Percentiles rank a stretch among this genome's conserved stretches.
Evolutionary conservation across 2,329 filamentous ascomycete species (phyloP).

Genomic region (Alternaria novae-zelandiae): DNA sequence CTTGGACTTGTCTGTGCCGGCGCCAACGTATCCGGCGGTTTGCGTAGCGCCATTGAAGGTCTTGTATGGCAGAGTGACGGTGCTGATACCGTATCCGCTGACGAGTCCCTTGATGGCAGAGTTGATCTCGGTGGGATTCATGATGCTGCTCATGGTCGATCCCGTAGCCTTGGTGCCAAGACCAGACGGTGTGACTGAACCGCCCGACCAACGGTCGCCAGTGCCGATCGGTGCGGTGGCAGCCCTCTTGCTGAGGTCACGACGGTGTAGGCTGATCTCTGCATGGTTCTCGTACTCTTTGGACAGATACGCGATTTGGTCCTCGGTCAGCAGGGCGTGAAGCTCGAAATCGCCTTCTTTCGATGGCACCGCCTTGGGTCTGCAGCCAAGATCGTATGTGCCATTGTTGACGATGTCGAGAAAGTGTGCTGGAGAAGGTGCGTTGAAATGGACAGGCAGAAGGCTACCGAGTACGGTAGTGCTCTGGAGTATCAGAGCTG

Average conservation of each 20-base stretch:
- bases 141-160: constrained; percentile 51
- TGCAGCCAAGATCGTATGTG: constrained; percentile 45
- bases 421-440: constrained; percentile 39
- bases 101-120: constrained; percentile 55
- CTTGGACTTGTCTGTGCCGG: constrained; percentile 49
- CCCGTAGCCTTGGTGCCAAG: constrained; percentile 49
- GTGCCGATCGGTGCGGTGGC: constrained; percentile 43
- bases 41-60: constrained; percentile 54
- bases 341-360: constrained; percentile 41
- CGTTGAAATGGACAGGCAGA: constrained; percentile 39
- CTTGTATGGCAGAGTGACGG: constrained; percentile 53
- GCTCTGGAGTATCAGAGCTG: constrained; percentile 37
- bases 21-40: constrained; percentile 54
- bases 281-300: constrained; percentile 30
- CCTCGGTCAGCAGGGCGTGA: constrained; percentile 42
- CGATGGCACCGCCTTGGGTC: constrained; percentile 38
- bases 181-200: constrained; percentile 51
- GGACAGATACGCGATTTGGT: constrained; percentile 40
- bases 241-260: constrained; percentile 34
- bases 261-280: constrained; percentile 32
- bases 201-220: constrained; percentile 52
- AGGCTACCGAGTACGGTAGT: constrained; percentile 37
- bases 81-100: constrained; percentile 49
- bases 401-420: constrained; percentile 43
- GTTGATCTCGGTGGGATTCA: constrained; percentile 56